Percentiles rank a stretch among this genome's conserved stretches.
Conservation (phyloP, 345 rosid genomes). For the Nephelium lappaceum region DNA sequence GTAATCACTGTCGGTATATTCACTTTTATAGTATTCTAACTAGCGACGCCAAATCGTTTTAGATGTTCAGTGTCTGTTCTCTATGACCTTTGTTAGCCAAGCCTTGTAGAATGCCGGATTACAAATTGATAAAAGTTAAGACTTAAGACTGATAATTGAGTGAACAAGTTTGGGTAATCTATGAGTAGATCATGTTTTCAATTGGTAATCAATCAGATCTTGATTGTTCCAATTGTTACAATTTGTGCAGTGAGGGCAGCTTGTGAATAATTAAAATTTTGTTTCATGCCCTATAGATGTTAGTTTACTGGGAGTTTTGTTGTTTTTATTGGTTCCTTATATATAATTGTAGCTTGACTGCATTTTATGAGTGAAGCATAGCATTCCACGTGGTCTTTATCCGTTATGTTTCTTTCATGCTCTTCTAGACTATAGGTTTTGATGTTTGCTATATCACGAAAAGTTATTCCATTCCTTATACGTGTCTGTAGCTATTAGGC, state of each 20-base stretch:
- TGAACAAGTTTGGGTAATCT: not conserved
- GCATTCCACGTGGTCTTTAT: not conserved
- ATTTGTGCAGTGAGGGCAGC: not conserved
- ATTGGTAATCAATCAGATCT: not conserved
- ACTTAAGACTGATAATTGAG: not conserved
- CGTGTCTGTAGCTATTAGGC: not conserved
- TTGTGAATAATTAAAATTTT: not conserved
- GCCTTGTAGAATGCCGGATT: conserved; percentile 14
- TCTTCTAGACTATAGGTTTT: not conserved
- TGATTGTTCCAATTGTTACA: not conserved
- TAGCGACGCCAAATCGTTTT: not conserved
- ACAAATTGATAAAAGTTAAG: not conserved
- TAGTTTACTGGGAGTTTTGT: not conserved
- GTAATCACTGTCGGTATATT: not conserved
- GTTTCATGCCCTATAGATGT: not conserved
- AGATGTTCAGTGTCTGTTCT: conserved; percentile 1
- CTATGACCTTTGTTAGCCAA: not conserved
- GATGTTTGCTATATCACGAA: not conserved
- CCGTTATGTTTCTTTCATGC: not conserved
- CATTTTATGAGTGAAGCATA: not conserved
- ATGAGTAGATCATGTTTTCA: not conserved
- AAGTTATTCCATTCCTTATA: not conserved
- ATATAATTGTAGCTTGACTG: not conserved
- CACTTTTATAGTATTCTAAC: not conserved
- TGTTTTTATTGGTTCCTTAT: not conserved